Base-by-base conservation (phyloP, 2,329 filamentous ascomycete species). In the Albifimbria verrucaria region DNA sequence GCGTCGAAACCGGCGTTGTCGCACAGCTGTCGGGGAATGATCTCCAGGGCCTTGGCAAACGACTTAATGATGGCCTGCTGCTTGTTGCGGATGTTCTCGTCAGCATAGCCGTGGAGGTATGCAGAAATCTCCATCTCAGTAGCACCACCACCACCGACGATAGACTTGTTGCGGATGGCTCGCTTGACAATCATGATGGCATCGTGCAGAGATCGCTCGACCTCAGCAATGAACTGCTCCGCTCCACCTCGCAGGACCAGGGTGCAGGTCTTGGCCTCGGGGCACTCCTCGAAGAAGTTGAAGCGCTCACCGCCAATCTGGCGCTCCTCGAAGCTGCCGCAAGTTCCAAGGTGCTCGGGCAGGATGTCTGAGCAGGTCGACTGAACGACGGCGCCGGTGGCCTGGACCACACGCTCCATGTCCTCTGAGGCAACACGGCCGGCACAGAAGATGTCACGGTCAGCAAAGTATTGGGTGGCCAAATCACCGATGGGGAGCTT, bases 181-280 rank as follows among this genome's bases (percentile, higher is more conserved):
- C 95, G 92, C 85, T 97, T 97, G 68, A 99, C 94, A 66, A 99
- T 96, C 94, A 99, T 99, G 75, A 99, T 97, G 63, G 94, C 94
- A 67, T 99, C 94, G 79, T 99, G 94, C 61, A 99, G 83, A 68
- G 91, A 96, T 59, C 94, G 90, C 79, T 99, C 94, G 2, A 97
- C 94, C 73, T 99, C 94, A 54, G 94, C 94, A 65, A 99, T 99
- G 77, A 99, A 99, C 72, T 99, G 94, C 78, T 99, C 94, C 32
- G 94, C 94, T 60, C 94, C 94, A 66, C 94, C 94, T 68, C 94
- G 90, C 58, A 99, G 87, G 41, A 99, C 86, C 20, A 99, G 80
- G 10, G 94, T 99, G 81, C 94, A 99, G 1, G 94, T 97, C 82
- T 96, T 96, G 59, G 94, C 93, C 66, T 87, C 87, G 25, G 93